These are phyloP conservation scores for Wickerhamomyces queroliae DNA, from an alignment of 805 yeast genomes.

Conservation along the genomic window DNA sequence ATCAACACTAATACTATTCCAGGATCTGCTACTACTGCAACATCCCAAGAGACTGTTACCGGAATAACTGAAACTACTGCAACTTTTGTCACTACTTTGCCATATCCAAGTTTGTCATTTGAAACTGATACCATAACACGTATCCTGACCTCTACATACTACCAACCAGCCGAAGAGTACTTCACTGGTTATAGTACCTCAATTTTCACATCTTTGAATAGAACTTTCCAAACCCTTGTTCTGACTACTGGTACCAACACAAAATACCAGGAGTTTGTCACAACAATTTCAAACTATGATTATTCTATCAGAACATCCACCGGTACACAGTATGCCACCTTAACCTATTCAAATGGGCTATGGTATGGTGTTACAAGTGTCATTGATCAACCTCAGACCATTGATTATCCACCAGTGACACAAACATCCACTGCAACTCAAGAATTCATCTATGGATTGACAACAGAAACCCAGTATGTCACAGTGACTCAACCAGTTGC, in stretches of 20 bases:
- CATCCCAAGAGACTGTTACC: too few species aligned
- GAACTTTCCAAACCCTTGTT: conserved; percentile 9
- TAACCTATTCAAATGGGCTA: conserved; percentile 10
- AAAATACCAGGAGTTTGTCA: neutral
- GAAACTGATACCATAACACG: too few species aligned
- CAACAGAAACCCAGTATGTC: conserved; percentile 5
- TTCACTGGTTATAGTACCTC: conserved; percentile 6
- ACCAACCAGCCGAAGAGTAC: conserved; percentile 1
- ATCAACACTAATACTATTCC: too few species aligned
- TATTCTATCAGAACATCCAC: conserved; percentile 3
- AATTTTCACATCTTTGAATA: conserved; percentile 3
- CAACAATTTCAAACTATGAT: conserved; percentile 2
- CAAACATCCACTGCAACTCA: conserved; percentile 3
- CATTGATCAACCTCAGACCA: conserved; percentile 1
- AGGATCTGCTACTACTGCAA: too few species aligned
- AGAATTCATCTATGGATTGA: conserved; percentile 11
- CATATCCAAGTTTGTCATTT: too few species aligned
- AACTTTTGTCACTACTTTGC: too few species aligned
- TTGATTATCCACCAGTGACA: conserved; percentile 3
- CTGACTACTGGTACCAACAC: conserved; percentile 3
- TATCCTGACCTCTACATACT: too few species aligned
- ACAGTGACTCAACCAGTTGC: conserved; percentile 13
- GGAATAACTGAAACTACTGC: too few species aligned
- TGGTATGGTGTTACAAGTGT: conserved; percentile 13
- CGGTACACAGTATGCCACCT: conserved; percentile 10